These are phyloP conservation scores for Yamadazyma sp. DNA, from an alignment of 1,139 yeast genomes.

Conservation along the genomic window DNA sequence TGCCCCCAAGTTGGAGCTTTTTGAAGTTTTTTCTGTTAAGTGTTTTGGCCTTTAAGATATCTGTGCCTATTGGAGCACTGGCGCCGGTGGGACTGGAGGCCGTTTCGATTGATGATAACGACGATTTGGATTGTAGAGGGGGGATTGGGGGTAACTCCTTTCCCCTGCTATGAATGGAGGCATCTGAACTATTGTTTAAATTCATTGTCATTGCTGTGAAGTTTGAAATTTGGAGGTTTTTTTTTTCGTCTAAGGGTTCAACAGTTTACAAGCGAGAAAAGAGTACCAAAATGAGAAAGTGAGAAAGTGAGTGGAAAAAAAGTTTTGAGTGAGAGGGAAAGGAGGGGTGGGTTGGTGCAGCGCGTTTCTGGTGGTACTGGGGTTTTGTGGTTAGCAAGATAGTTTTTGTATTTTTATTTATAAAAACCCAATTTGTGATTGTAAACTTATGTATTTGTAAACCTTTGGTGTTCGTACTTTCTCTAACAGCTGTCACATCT, in stretches of 20 bases:
- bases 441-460: no score
- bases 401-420: no score
- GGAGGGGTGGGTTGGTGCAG: no score
- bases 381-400: no score
- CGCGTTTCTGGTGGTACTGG: no score
- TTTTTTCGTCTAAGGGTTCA: slow-evolving; percentile 7
- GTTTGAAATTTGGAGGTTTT: no score
- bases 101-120: slow-evolving; percentile 1
- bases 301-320: background rate
- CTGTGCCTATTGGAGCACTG: slow-evolving; percentile 9
- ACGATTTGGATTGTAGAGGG: slow-evolving; percentile 1
- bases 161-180: slow-evolving; percentile 28
- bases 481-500: no score
- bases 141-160: slow-evolving; percentile 46
- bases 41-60: slow-evolving; percentile 52
- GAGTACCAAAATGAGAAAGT: background rate
- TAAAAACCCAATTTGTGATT: no score
- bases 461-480: no score
- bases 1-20: slow-evolving; percentile 35
- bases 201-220: slow-evolving; percentile 22
- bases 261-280: background rate
- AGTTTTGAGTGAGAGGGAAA: background rate
- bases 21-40: slow-evolving; percentile 74
- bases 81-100: background rate
- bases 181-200: slow-evolving; percentile 26